Evolutionary conservation across 257 asterid species (phyloP).

Genomic region (Solanum microdontum): DNA sequence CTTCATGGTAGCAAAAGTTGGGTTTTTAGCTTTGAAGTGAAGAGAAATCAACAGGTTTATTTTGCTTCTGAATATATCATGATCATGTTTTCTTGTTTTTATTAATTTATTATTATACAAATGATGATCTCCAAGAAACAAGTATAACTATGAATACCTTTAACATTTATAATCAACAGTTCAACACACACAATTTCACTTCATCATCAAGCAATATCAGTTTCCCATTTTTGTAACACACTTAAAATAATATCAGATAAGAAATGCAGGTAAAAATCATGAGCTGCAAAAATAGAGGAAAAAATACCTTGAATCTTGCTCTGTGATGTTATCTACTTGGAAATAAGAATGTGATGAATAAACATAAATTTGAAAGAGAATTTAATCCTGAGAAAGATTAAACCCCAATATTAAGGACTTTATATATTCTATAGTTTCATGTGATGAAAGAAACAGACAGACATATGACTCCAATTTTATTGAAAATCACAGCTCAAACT

Average conservation of each 20-base stretch:
- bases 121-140: background rate
- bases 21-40: background rate
- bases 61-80: background rate
- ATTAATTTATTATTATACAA: background rate
- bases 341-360: background rate
- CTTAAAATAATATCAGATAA: background rate
- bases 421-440: constrained; percentile 6
- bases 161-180: background rate
- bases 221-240: background rate
- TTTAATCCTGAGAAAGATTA: background rate
- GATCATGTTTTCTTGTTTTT: background rate
- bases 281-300: background rate
- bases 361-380: background rate
- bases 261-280: background rate
- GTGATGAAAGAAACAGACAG: constrained; percentile 35
- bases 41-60: background rate
- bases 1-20: background rate
- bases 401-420: background rate
- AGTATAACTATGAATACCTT: background rate
- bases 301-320: background rate
- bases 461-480: constrained; percentile 15
- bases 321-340: background rate
- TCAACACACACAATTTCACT: background rate
- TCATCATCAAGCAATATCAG: background rate
- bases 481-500: constrained; percentile 21